Conservation (phyloP, 78 protist genomes). For the Tieghemostelium lacteum region DNA sequence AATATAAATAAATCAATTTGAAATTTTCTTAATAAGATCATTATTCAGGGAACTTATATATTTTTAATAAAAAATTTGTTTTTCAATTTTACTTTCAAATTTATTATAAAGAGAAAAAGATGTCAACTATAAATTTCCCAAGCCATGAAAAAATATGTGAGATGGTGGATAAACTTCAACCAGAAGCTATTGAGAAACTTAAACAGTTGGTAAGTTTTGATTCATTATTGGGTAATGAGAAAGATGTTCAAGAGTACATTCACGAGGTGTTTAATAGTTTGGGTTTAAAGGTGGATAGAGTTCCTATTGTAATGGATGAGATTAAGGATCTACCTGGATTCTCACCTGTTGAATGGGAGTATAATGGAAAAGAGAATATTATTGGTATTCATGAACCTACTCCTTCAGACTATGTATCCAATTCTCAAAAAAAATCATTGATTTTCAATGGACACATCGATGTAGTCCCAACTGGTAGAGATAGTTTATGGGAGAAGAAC, state of each 20-base stretch:
- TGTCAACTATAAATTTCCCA: conserved; percentile 20
- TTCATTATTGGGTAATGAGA: conserved; percentile 59
- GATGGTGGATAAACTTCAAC: conserved; percentile 46
- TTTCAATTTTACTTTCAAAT: too few species aligned
- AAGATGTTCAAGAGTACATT: conserved; percentile 43
- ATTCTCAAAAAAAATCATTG: conserved; percentile 5
- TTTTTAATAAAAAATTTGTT: too few species aligned
- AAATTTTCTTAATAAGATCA: too few species aligned
- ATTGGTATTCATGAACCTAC: conserved; percentile 47
- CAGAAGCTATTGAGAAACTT: conserved; percentile 62
- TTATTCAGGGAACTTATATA: too few species aligned
- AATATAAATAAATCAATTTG: too few species aligned
- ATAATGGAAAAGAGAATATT: conserved; percentile 67
- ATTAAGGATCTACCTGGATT: conserved; percentile 54
- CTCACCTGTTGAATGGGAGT: conserved; percentile 67
- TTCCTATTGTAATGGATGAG: conserved; percentile 13
- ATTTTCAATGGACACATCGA: conserved; percentile 67
- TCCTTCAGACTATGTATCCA: neutral
- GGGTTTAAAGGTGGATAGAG: conserved; percentile 54
- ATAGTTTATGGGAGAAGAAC: conserved; percentile 33
- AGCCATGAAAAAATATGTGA: conserved; percentile 48
- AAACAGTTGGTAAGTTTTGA: conserved; percentile 76
- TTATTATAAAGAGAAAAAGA: too few species aligned
- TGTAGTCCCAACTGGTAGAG: conserved; percentile 74
- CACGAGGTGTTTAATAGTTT: conserved; percentile 39